These are phyloP conservation scores for Isatis lusitanica DNA, from an alignment of 441 rosid genomes.

Conservation along the genomic window DNA sequence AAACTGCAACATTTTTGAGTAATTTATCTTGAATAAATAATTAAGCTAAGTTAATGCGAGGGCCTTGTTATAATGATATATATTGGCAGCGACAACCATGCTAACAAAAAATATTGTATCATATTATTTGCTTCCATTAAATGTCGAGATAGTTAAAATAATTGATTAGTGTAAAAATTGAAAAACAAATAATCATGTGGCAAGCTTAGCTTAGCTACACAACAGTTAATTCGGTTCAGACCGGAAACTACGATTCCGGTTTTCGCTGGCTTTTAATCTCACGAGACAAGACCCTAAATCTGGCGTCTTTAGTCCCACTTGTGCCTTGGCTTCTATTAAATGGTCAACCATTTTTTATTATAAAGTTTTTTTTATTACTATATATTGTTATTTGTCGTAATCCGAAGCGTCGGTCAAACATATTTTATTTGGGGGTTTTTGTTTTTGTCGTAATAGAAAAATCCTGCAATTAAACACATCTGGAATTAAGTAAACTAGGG, in stretches of 20 bases:
- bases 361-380: neutral
- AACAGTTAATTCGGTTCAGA: conserved; percentile 35
- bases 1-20: neutral
- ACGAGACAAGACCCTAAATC: conserved; percentile 37
- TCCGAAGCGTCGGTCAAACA: conserved; percentile 35
- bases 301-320: conserved; percentile 31
- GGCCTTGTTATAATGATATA: neutral
- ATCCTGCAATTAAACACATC: conserved; percentile 4
- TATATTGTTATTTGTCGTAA: conserved; percentile 10
- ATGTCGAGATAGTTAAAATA: conserved; percentile 19
- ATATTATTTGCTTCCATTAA: conserved; percentile 10
- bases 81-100: conserved; percentile 27
- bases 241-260: conserved; percentile 30
- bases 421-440: conserved; percentile 18
- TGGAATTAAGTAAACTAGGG: conserved; percentile 34
- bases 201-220: neutral
- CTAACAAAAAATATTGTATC: neutral
- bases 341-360: conserved; percentile 37
- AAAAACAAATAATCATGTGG: conserved; percentile 7
- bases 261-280: conserved; percentile 17
- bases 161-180: conserved; percentile 12
- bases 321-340: conserved; percentile 18
- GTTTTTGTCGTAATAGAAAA: conserved; percentile 6
- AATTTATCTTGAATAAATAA: neutral
- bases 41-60: neutral